Percentiles rank a stretch among this genome's conserved stretches.
These are phyloP conservation scores for Taphrina communis DNA, from an alignment of 1,139 yeast genomes.

Conservation along the genomic window DNA sequence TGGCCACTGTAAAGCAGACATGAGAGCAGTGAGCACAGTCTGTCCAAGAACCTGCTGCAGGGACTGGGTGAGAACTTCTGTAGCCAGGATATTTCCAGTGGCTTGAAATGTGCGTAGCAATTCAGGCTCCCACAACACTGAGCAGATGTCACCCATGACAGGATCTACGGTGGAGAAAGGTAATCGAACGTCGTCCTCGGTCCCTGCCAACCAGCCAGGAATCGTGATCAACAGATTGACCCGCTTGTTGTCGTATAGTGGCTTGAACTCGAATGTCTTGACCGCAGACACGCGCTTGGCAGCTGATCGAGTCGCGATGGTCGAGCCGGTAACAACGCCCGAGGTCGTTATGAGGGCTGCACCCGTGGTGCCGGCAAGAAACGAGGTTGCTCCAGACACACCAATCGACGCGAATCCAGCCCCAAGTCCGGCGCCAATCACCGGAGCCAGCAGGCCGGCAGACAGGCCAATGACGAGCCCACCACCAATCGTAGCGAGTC, in stretches of 20 bases:
- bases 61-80: conserved; percentile 86
- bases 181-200: conserved; percentile 90
- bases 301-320: conserved; percentile 86
- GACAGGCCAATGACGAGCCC: conserved; percentile 91
- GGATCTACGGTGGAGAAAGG: conserved; percentile 98
- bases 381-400: conserved; percentile 86
- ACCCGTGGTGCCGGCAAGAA: conserved; percentile 96
- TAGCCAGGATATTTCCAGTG: conserved; percentile 88
- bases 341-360: conserved; percentile 92
- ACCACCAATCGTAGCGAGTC: conserved; percentile 97
- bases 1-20: conserved; percentile 95
- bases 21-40: conserved; percentile 85
- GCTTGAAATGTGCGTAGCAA: conserved; percentile 96
- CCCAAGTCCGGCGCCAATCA: conserved; percentile 97
- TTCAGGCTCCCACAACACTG: conserved; percentile 97
- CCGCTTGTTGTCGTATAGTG: conserved; percentile 87
- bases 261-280: conserved; percentile 88
- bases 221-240: conserved; percentile 88
- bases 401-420: conserved; percentile 97
- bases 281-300: conserved; percentile 87
- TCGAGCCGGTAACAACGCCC: conserved; percentile 89
- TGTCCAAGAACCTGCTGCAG: conserved; percentile 95
- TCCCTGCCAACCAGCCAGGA: conserved; percentile 98
- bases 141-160: conserved; percentile 93
- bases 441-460: conserved; percentile 95